Base-by-base conservation (phyloP, 1,284 basidiomycete genomes). In the Schizophyllum amplum region DNA sequence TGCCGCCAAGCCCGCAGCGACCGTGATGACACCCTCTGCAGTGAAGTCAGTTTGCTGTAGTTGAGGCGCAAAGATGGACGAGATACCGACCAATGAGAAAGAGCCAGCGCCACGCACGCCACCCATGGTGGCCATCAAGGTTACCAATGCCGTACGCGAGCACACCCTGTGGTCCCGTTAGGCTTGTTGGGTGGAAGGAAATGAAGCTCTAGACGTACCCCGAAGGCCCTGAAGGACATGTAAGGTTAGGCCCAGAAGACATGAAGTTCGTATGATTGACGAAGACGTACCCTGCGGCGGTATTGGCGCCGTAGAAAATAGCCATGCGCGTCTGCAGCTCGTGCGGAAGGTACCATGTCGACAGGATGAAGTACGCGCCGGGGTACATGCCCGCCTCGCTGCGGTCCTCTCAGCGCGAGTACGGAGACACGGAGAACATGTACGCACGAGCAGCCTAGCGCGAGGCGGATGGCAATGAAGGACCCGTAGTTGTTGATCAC, bases 341-440 rank as follows among this genome's bases (percentile, higher is more conserved):
- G 47, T 58, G 54, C 17, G 53, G 53, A 42, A 55, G 54, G 53
- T 58, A 58, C 57, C 57, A 58, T 24, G 54, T 55, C 17, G 57
- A 58, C 21, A 58, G 48, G 25, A 58, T 58, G 48, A 58, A 58
- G 27, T 55, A 58, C 9, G 57, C 57, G 22, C 57, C 57, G 24
- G 57, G 57, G 50, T 58, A 58, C 57, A 58, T 58, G 47, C 57
- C 57, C 4, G 57, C 57, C 49, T 58, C 57, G 20, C 51, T 53
- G 25, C 21, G 13, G 11, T 9, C 17, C 13, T 13, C 13, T 42
- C 4, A 42, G 33, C 17, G 13, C 17, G 13, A 42, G 33, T 17
- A 42, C 33, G 33, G 33, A 42, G 33, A 24, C 23, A 20, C 24
- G 50, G 51, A 25, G 26, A 23, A 5, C 15, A 7, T 9, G 53